Base-by-base conservation (phyloP, 2,329 filamentous ascomycete genomes). In the Botrytis deweyae region DNA sequence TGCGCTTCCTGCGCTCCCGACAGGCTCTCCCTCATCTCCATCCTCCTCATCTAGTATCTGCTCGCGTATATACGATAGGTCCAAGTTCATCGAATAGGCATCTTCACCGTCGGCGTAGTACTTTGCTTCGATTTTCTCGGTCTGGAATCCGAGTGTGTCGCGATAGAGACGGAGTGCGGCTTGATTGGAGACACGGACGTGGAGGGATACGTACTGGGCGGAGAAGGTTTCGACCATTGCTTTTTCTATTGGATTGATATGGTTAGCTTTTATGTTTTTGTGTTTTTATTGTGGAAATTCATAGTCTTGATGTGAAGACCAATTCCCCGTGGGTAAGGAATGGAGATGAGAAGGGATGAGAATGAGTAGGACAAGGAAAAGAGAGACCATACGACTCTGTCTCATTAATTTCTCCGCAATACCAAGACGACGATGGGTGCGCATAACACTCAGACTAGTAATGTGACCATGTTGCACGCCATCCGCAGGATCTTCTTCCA, bases 71-170 rank as follows among this genome's bases (percentile, higher is more conserved):
- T 85, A 84, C 3, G 84, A 83, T 62, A 99, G 87, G 80, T 98
- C 92, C 82, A 97, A 92, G 76, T 91, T 91, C 96, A 99, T 99
- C 81, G 90, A 93, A 82, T 91, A 97, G 55, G 96, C 96, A 85
- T 99, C 94, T 85, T 99, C 96, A 75, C 95, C 95, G 83, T 99
- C 96, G 74, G 96, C 96, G 82, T 99, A 99, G 88, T 97, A 97
- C 84, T 95, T 96, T 67, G 88, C 82, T 84, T 97, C 94, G 18
- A 92, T 90, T 86, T 94, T 96, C 77, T 96, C 93, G 78, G 93
- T 92, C 81, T 91, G 89, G 87, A 98, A 98, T 72, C 93, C 91
- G 0, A 98, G 89, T 0, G 95, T 98, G 82, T 97, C 92, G 79
- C 94, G 91, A 88, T 99, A 99, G 36, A 99, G 89, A 80, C 93